Conservation (phyloP, 768 basidiomycete genomes). For the Amyloporia xantha region DNA sequence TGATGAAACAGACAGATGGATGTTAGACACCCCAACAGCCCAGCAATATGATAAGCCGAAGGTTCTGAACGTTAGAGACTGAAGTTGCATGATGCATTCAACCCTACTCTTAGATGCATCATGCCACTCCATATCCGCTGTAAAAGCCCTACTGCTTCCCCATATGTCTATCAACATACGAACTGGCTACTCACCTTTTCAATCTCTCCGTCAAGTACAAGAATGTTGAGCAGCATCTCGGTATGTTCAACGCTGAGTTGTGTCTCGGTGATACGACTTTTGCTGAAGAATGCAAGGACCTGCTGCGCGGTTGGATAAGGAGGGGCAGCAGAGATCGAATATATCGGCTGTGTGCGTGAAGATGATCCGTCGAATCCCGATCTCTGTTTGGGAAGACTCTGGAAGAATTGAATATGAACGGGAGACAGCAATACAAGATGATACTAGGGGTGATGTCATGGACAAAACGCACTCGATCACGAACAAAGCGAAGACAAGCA, state of each 20-base stretch:
- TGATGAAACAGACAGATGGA: background rate
- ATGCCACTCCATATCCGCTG: too few species aligned
- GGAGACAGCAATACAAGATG: background rate
- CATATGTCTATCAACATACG: too few species aligned
- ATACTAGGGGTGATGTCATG: too few species aligned
- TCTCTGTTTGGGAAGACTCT: conserved; percentile 69
- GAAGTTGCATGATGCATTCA: too few species aligned
- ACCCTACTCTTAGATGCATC: too few species aligned
- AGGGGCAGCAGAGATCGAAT: conserved; percentile 66
- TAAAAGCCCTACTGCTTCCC: too few species aligned
- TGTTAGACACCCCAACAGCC: background rate
- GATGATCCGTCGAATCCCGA: conserved; percentile 24
- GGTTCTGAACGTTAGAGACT: background rate
- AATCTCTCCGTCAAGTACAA: conserved; percentile 86
- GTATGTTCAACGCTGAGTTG: conserved; percentile 82
- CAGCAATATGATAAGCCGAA: background rate
- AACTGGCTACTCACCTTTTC: conserved; percentile 72
- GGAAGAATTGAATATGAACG: background rate
- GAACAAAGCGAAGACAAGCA: conserved; percentile 74
- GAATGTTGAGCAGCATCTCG: conserved; percentile 84
- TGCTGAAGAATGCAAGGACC: conserved; percentile 67
- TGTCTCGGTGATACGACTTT: conserved; percentile 75
- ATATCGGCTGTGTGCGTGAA: conserved; percentile 45
- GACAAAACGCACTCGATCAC: conserved; percentile 61
- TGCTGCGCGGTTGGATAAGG: conserved; percentile 72